Percentiles rank a stretch among this genome's conserved stretches.
These are phyloP conservation scores for Flammula alnicola DNA, from an alignment of 1,284 basidiomycete genomes.

Conservation along the genomic window DNA sequence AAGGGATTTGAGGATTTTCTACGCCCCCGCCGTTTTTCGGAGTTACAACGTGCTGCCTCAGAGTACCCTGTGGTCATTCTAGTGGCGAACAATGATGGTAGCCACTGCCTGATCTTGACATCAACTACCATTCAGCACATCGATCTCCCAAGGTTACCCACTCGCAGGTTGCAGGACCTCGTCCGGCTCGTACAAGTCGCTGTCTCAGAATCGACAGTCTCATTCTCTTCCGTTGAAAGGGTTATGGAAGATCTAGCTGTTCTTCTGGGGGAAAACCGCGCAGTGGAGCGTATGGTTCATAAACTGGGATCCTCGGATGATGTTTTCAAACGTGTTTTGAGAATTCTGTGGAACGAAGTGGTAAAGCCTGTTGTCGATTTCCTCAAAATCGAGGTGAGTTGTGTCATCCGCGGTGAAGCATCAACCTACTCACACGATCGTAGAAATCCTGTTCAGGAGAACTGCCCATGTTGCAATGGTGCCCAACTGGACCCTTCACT, in stretches of 20 bases:
- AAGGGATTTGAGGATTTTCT: constrained; percentile 14
- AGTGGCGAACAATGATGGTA: constrained; percentile 4
- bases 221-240: no score
- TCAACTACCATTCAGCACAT: constrained; percentile 7
- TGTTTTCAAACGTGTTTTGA: no score
- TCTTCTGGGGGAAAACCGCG: no score
- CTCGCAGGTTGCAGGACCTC: no score
- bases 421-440: background rate
- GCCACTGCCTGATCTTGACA: constrained; percentile 12
- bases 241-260: no score
- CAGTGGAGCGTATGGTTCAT: no score
- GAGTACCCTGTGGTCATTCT: constrained; percentile 8
- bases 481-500: constrained; percentile 11
- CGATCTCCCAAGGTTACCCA: constrained; percentile 6
- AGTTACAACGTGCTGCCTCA: constrained; percentile 9
- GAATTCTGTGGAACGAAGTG: constrained; percentile 1
- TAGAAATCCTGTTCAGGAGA: background rate
- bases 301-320: no score
- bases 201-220: no score
- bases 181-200: no score
- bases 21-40: background rate
- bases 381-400: no score
- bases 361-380: constrained; percentile 3
- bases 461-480: constrained; percentile 5
- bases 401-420: no score